Conservation (phyloP, 495 filamentous ascomycete species). For the Annulohypoxylon stygium region DNA sequence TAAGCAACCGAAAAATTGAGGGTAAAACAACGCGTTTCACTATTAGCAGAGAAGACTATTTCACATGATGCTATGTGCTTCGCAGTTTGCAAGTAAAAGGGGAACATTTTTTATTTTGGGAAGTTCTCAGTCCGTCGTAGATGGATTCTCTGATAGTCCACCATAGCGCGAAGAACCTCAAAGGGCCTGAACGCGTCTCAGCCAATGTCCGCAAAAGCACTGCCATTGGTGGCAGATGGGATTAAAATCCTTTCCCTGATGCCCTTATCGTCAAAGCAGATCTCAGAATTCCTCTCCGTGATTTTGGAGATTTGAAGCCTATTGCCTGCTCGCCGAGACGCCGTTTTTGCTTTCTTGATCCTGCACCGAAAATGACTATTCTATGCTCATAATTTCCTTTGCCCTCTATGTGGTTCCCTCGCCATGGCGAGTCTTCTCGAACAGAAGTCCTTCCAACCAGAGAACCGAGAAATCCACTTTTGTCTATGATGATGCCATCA, state of each 20-base stretch:
- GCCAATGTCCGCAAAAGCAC: conserved; percentile 52
- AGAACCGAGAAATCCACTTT: conserved; percentile 70
- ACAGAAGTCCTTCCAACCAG: conserved; percentile 55
- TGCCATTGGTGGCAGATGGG: conserved; percentile 52
- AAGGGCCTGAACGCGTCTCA: conserved; percentile 52
- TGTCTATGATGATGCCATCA: conserved; percentile 65
- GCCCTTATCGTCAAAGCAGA: conserved; percentile 51
- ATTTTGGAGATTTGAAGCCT: conserved; percentile 49
- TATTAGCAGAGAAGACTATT: conserved; percentile 8
- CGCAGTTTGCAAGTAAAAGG: conserved; percentile 26
- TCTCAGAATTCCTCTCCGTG: conserved; percentile 58
- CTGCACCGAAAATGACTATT: conserved; percentile 60
- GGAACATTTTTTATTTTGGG: conserved; percentile 55
- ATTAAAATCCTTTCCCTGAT: conserved; percentile 49
- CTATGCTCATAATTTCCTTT: conserved; percentile 53
- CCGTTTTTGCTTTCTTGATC: conserved; percentile 54
- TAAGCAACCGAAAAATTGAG: not conserved
- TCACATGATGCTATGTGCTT: conserved; percentile 18
- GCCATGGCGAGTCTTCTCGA: conserved; percentile 50
- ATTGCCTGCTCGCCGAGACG: conserved; percentile 53
- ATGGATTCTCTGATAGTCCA: conserved; percentile 53
- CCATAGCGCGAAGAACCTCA: conserved; percentile 53
- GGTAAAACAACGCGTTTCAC: conserved; percentile 3
- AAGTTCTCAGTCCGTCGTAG: conserved; percentile 56
- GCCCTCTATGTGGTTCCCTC: conserved; percentile 48